Percentiles rank a stretch among this genome's conserved stretches.
Conservation (phyloP, 2,329 filamentous ascomycete species). For the Aspergillus fructus region DNA sequence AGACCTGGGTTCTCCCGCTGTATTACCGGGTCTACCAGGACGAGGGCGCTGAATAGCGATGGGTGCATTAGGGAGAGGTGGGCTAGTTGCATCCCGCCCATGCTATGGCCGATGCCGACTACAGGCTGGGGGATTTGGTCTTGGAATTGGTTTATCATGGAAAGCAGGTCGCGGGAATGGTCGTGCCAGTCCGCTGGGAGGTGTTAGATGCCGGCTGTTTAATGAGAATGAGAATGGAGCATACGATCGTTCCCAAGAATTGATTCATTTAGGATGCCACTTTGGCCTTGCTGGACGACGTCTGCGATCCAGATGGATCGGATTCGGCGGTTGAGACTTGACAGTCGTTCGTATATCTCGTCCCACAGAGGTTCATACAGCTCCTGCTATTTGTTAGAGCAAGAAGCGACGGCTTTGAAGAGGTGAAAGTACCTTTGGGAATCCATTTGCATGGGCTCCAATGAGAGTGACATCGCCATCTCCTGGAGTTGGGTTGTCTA, state of each 20-base stretch:
- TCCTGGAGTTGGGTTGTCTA: slow-evolving; percentile 43
- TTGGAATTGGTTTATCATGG: slow-evolving; percentile 17
- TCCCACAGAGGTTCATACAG: slow-evolving; percentile 85
- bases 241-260: slow-evolving; percentile 13
- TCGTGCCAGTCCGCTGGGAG: slow-evolving; percentile 12
- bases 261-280: slow-evolving; percentile 13
- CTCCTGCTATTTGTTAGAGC: slow-evolving; percentile 56
- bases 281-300: slow-evolving; percentile 11
- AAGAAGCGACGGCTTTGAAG: neutral
- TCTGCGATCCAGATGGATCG: slow-evolving; percentile 44
- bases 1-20: neutral
- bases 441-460: slow-evolving; percentile 55
- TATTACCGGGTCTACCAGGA: slow-evolving; percentile 11
- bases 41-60: slow-evolving; percentile 3
- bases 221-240: neutral
- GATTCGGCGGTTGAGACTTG: slow-evolving; percentile 52
- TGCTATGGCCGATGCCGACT: slow-evolving; percentile 12
- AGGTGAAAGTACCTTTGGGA: slow-evolving; percentile 61
- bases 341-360: slow-evolving; percentile 66
- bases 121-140: slow-evolving; percentile 11
- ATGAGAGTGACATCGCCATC: slow-evolving; percentile 55
- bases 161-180: slow-evolving; percentile 12
- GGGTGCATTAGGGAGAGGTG: slow-evolving; percentile 10
- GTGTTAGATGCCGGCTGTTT: neutral
- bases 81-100: slow-evolving; percentile 33